Base-by-base conservation (phyloP, 306 rosid genomes). In the Gynostemma pentaphyllum region DNA sequence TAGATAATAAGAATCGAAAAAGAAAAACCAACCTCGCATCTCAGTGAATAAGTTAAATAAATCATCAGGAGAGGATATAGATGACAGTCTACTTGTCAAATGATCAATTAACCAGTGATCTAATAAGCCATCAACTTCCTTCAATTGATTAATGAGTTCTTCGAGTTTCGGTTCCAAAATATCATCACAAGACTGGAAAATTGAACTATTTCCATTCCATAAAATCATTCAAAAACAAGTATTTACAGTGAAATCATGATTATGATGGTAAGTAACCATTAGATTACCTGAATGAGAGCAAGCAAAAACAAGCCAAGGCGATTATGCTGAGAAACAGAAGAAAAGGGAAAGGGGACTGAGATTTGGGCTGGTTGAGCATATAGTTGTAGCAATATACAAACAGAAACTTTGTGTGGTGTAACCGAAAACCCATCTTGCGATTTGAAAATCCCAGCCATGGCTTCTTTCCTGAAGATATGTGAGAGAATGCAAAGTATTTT, bases 401-500 rank as follows among this genome's bases (percentile, higher is more conserved):
- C 69, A 11, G 96, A 86, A 45, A 92, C 95, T 64, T 92, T 92
- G 87, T 88, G 95, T 0, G 99, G 95, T 2, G 99, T 88, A 53
- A 92, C 75, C 62, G 82, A 74, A 41, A 88, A 88, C 1, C 86
- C 82, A 5, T 94, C 85, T 21, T 84, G 79, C 53, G 86, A 89
- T 62, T 84, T 88, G 61, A 82, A 57, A 42, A 86, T 78, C 49
- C 85, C 95, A 11, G 74, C 79, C 98, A 92, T 91, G n/a, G n/a
- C n/a, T n/a, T n/a, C 49, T 14, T 44, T 49, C 39, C 7, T 2
- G 39, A 51, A 13, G 36, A 53, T 51, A 21, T 4, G 37, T n/a
- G n/a, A n/a, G n/a, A n/a, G n/a, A n/a, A n/a, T n/a, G n/a, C n/a
- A n/a, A n/a, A n/a, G n/a, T n/a, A n/a, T n/a, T n/a, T n/a, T n/a